Base-by-base conservation (phyloP, 805 yeast species). In the Starmerella scarabaei region DNA sequence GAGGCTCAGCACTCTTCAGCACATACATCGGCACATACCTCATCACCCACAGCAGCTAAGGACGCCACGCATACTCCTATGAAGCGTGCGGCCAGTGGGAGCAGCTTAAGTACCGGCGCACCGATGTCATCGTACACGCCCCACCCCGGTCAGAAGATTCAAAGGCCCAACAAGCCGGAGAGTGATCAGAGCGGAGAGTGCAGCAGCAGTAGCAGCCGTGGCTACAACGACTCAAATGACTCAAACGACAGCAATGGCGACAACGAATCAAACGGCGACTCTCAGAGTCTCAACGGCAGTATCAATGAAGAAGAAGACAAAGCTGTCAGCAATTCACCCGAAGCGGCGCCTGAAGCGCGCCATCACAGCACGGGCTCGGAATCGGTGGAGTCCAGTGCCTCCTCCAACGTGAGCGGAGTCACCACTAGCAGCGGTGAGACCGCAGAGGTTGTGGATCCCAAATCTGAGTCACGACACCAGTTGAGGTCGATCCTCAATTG, bases 91-190 rank as follows among this genome's bases (percentile, higher is more conserved):
- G n/a, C n/a, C 7, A 7, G 12, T 12, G 38, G 30, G 21, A 38
- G 38, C 42, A 37, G 45, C 19, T 30, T 44, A n/a, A 33, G 42
- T 16, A 41, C 43, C 3, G 45, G 45, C 18, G 45, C 40, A n/a
- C 48, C 48, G 30, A 40, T 44, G 36, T 34, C 45, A 2, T 36
- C 45, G 8, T 41, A 44, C 30, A 37, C 42, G 2, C 28, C 19
- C 3, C 44, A 36, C 12, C 26, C 37, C 4, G 38, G 38, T 3
- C 33, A 14, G 23, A 24, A 32, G 8, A 14, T 27, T 15, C 16
- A 5, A 15, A 5, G 26, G 5, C 35, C 35, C 7, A 21, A n/a
- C 14, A 37, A 28, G 26, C 16, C 28, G 11, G 45, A 38, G 16
- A 38, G 40, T 5, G 42, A 42, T 15, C 39, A 42, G 20, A 35